Evolutionary conservation across 2,329 filamentous ascomycete genomes (phyloP), one percentile per base, ranked within the genome.

Genomic region (Fusarium zealandicum): DNA sequence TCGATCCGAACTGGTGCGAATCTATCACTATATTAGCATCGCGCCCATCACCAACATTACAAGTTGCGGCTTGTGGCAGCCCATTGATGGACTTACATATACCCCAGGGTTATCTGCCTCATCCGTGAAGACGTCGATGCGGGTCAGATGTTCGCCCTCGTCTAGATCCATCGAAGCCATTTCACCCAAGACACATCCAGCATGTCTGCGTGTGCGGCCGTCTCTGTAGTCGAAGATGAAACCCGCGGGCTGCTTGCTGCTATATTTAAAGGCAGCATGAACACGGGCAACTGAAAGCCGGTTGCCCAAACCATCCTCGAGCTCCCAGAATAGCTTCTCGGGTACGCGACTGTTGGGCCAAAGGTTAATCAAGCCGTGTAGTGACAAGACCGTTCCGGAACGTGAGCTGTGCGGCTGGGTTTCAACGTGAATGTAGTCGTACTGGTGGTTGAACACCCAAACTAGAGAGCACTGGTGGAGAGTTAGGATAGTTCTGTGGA

Each of bases 251-350:
- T 13, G n/a, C 4, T 20, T 2, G 3, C 7, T 7, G 1, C 2
- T 2, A 2, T 22, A 2, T 2, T 37, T 27, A 3, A 51, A 56
- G 13, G 51, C 20, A 1, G 31, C 22, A 14, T 32, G 22, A 6
- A 57, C 47, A 1, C 36, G n/a, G 0, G 28, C 45, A 2, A 57
- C 41, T 1, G 2, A 11, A 0, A 33, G 12, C 40, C 31, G 47
- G 12, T n/a, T 22, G 1, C 10, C 36, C 2, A 36, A 11, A 5
- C 2, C 3, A 9, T 20, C 45, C 30, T 43, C 32, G 8, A 27
- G n/a, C 13, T 28, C 4, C 54, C 54, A 57, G 9, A 55, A 51
- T 2, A 57, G 5, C 32, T 37, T 57, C 3, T 16, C 37, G 3
- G 25, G 31, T 3, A 32, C 14, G 9, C 36, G 33, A 2, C 9